phyloP scores from a whole-genome alignment of 140 eudicot genomes.

The Senecio squalidus region DNA sequence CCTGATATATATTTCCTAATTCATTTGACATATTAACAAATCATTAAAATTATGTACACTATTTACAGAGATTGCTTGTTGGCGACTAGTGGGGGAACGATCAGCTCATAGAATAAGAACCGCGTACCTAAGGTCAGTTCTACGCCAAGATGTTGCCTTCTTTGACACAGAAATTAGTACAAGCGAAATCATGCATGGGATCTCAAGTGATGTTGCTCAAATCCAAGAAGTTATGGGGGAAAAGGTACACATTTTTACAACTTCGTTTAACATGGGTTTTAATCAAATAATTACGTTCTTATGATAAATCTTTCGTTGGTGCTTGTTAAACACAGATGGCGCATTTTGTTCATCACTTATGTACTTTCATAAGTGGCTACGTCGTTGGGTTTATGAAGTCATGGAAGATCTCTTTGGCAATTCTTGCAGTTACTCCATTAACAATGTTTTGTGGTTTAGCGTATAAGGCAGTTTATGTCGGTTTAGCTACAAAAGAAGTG shows the following conservation, averaged over 20 bases:
- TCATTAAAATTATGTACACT: neutral
- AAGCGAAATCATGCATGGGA: conserved; percentile 86
- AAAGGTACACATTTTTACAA: conserved; percentile 36
- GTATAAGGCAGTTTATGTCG: conserved; percentile 78
- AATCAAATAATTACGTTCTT: neutral
- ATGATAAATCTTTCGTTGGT: conserved; percentile 2
- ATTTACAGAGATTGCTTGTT: conserved; percentile 65
- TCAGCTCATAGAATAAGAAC: conserved; percentile 86
- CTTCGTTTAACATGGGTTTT: neutral
- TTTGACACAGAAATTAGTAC: conserved; percentile 70
- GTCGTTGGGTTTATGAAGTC: conserved; percentile 59
- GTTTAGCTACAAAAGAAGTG: conserved; percentile 76
- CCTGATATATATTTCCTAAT: neutral
- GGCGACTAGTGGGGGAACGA: conserved; percentile 82
- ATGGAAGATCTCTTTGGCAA: conserved; percentile 64
- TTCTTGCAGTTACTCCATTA: conserved; percentile 80
- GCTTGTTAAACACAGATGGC: conserved; percentile 53
- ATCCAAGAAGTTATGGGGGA: conserved; percentile 94
- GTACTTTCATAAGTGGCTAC: conserved; percentile 71
- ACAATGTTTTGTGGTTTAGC: conserved; percentile 85
- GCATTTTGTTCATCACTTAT: conserved; percentile 74
- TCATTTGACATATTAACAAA: neutral
- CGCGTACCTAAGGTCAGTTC: conserved; percentile 58
- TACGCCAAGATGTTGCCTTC: conserved; percentile 68
- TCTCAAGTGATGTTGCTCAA: conserved; percentile 90